Base-by-base conservation (phyloP, 1,139 yeast genomes). In the Sugiyamaella pinicola region DNA sequence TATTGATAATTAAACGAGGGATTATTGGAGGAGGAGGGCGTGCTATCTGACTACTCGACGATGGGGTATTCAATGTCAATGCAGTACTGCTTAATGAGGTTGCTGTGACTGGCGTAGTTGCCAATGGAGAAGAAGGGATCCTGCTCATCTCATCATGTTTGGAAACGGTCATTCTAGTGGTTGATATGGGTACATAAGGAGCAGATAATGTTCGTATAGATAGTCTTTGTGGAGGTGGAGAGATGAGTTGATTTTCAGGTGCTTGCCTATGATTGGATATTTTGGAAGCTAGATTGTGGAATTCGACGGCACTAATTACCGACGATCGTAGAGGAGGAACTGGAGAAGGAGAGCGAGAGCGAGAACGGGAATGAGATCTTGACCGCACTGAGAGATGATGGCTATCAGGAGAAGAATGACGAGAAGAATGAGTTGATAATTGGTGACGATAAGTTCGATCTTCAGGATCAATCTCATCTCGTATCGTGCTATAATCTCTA, bases 231-330 rank as follows among this genome's bases (percentile, higher is more conserved):
- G 41, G 28, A 18, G 28, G 28, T 6, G 37, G 19, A 18, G 26
- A 15, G 31, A 46, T 40, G 29, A 53, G 22, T 48, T 39, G 10
- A 56, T 53, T 39, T 7, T 39, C 28, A 4, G 31, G 12, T 18
- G 17, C 12, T 28, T 29, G 46, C 17, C 37, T n/a, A 41, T 51
- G 55, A 57, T 51, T 52, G 46, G 35, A 10, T 8, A 41, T 29
- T 28, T 19, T 41, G 9, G 46, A 66, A 58, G 59, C 59, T 28
- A 58, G 63, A 34, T 62, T 68, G 31, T 69, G 70, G 51, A 72
- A 67, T 48, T 74, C 79, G 22, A 77, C 61, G 1, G 81, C 80
- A 38, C 73, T 69, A 39, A 74, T 64, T 8, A 77, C 59, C 0
- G 80, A 76, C 1, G 80, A 78, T 51, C 80, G 59, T 13, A 75